Base-by-base conservation (phyloP, 495 filamentous ascomycete genomes). In the Daldinia grandis region DNA sequence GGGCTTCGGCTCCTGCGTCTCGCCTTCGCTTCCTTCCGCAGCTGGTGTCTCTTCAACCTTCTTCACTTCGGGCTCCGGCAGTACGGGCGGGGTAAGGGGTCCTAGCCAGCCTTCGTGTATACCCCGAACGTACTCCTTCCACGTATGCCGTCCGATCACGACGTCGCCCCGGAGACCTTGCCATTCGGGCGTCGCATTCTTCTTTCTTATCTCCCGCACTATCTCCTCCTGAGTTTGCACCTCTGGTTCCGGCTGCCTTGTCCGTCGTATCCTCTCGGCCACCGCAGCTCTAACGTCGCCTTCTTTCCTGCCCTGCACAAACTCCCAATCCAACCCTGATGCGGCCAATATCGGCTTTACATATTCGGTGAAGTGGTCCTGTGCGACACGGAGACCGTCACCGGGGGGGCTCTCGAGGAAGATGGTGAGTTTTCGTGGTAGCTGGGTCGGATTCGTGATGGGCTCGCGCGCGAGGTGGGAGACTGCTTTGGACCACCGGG, bases 61-160 rank as follows among this genome's bases (percentile, higher is more conserved):
- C 56, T 83, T 79, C 21, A 75, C 66, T 8, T 74, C 64, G 12
- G 75, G 69, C 5, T 75, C 71, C 28, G 75, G 62, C 33, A 78
- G 62, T 37, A 76, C 53, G 4, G 82, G 81, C 0, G 79, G 63
- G 4, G 78, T 72, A 25, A 97, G 81, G 1, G 95, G 94, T 1
- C 95, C 95, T 17, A 99, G 82, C 95, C 96, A 98, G 58, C 95
- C 95, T 75, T 99, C 95, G 68, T 99, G 95, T 63, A 98, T 71
- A 27, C 95, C 95, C 27, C 93, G 87, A 9, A 98, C 81, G 79
- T 98, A 99, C 80, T 99, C 95, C 80, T 98, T 98, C 95, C 95
- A 99, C 8, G 94, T 91, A 76, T 98, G 90, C 64, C 95, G 85
- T 5, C 96, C 95, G 67, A 99, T 88, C 4, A 98, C 88, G 53